Evolutionary conservation across 768 basidiomycete genomes (phyloP).

Genomic region (Russula virescens): DNA sequence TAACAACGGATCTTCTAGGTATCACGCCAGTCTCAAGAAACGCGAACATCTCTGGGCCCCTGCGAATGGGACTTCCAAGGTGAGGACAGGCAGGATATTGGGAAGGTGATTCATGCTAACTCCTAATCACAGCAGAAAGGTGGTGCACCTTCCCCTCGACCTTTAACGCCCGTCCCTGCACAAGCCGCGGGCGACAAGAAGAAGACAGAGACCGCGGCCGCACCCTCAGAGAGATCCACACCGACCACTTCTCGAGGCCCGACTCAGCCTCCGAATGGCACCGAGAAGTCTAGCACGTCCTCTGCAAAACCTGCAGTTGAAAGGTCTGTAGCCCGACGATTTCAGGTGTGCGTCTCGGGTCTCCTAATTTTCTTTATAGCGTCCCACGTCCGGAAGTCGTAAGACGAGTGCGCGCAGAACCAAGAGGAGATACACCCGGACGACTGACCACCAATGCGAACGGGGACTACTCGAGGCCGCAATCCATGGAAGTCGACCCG

Average conservation of each 20-base stretch:
- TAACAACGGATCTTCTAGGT: slow-evolving; percentile 37
- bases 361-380: slow-evolving; percentile 34
- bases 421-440: slow-evolving; percentile 34
- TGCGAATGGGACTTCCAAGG: slow-evolving; percentile 33
- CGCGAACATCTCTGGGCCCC: slow-evolving; percentile 54
- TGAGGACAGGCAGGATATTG: slow-evolving; percentile 17
- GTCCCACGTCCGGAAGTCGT: slow-evolving; percentile 78
- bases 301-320: slow-evolving; percentile 57
- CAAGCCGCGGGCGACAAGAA: slow-evolving; percentile 19
- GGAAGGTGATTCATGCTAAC: background rate
- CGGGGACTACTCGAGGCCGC: slow-evolving; percentile 16
- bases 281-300: slow-evolving; percentile 32
- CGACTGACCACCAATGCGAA: slow-evolving; percentile 29
- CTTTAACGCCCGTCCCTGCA: slow-evolving; percentile 11
- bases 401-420: slow-evolving; percentile 46
- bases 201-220: slow-evolving; percentile 28
- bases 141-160: slow-evolving; percentile 16
- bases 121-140: slow-evolving; percentile 6
- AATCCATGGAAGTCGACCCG: slow-evolving; percentile 21
- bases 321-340: slow-evolving; percentile 39
- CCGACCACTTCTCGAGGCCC: slow-evolving; percentile 61
- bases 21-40: slow-evolving; percentile 70
- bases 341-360: background rate
- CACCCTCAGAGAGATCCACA: slow-evolving; percentile 24
- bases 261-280: slow-evolving; percentile 29